A percentile compares a stretch with the other conserved stretches of the same genome.
phyloP scores from a whole-genome alignment of 108 stramenopile species.

The Fragilariopsis cylindrus region DNA sequence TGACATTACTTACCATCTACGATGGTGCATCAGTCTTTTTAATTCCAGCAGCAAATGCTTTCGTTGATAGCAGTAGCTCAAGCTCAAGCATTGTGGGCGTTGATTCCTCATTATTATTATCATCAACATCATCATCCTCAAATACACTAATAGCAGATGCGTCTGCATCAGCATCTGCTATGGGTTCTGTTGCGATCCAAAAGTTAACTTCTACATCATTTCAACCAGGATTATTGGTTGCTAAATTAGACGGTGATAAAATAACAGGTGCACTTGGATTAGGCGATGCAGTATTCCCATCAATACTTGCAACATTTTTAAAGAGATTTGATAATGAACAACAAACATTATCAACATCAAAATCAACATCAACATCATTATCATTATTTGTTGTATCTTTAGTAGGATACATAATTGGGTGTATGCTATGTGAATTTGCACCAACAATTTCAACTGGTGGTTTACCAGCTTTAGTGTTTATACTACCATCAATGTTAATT shows the following conservation, averaged over 20 bases:
- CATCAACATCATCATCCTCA: background rate
- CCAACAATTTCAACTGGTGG: slow-evolving; percentile 44
- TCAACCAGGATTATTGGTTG: slow-evolving; percentile 55
- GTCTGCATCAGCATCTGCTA: slow-evolving; percentile 29
- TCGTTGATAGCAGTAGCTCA: background rate
- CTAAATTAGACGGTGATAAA: slow-evolving; percentile 23
- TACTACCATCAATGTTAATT: slow-evolving; percentile 47
- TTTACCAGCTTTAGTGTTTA: slow-evolving; percentile 49
- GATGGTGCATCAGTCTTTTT: slow-evolving; percentile 38
- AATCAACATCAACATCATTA: background rate
- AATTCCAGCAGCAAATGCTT: slow-evolving; percentile 27
- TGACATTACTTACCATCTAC: slow-evolving; percentile 33
- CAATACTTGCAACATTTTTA: slow-evolving; percentile 42
- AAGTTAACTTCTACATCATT: slow-evolving; percentile 34
- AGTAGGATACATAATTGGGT: slow-evolving; percentile 44
- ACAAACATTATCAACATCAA: background rate
- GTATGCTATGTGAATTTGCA: slow-evolving; percentile 42
- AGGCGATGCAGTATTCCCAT: slow-evolving; percentile 64
- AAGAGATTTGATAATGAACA: slow-evolving; percentile 34
- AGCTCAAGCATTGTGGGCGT: slow-evolving; percentile 21
- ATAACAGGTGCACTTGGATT: slow-evolving; percentile 50
- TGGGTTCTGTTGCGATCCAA: slow-evolving; percentile 42
- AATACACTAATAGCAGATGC: background rate
- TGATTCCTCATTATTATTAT: slow-evolving; percentile 3
- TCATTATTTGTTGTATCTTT: slow-evolving; percentile 36